phyloP scores from a whole-genome alignment of 352 stramenopile species.

The Globisporangium splendens region DNA sequence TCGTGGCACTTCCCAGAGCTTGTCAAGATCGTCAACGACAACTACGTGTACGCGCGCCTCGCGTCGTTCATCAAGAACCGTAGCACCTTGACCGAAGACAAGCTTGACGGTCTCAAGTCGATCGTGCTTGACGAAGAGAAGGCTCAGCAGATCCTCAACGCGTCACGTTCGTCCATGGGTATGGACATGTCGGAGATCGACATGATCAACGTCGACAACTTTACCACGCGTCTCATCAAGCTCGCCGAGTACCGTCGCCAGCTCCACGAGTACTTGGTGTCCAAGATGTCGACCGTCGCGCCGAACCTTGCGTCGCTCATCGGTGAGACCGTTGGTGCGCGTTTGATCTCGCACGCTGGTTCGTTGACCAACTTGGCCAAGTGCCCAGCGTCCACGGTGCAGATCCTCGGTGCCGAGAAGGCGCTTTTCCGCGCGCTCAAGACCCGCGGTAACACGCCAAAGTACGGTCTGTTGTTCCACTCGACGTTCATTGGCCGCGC shows the following conservation, averaged over 20 bases:
- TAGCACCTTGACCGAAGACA: conserved; percentile 75
- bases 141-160: conserved; percentile 93
- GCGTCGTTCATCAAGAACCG: conserved; percentile 97
- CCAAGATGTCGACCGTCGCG: conserved; percentile 98
- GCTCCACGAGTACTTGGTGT: conserved; percentile 92
- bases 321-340: conserved; percentile 97
- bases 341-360: conserved; percentile 99
- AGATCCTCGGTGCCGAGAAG: conserved; percentile 99
- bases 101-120: conserved; percentile 76
- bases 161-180: conserved; percentile 96
- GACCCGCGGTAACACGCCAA: conserved; percentile 99
- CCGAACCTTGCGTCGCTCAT: conserved; percentile 99
- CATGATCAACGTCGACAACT: conserved; percentile 99
- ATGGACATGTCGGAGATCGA: conserved; percentile 99
- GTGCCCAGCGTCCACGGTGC: conserved; percentile 98
- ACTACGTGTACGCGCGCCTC: conserved; percentile 98
- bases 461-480: conserved; percentile 99
- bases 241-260: conserved; percentile 98
- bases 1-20: conserved; percentile 99
- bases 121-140: conserved; percentile 98
- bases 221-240: conserved; percentile 98
- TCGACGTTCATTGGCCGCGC: conserved; percentile 99
- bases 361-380: conserved; percentile 99
- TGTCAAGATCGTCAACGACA: conserved; percentile 99
- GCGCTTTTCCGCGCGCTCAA: conserved; percentile 99